Evolutionary conservation across 2,329 filamentous ascomycete genomes (phyloP).

Genomic region (Arthrobotrys megalospora): DNA sequence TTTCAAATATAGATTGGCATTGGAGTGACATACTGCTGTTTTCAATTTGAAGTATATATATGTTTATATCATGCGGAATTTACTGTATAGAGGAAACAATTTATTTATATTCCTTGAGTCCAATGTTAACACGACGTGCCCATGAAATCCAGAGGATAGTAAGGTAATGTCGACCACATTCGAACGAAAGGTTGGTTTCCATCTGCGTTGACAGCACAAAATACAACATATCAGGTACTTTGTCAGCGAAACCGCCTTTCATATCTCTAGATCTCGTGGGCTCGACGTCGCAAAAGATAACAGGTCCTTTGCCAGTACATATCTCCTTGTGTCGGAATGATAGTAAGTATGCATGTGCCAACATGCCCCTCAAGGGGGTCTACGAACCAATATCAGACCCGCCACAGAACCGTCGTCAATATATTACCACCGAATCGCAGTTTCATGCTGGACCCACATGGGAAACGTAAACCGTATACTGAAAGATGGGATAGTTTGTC

Average conservation of each 20-base stretch:
- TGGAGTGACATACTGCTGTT: conserved; percentile 2
- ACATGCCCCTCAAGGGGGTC: no score
- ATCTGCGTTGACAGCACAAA: background rate
- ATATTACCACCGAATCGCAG: no score
- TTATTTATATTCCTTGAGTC: background rate
- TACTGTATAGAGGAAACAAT: background rate
- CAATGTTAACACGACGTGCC: background rate
- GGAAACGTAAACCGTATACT: conserved; percentile 13
- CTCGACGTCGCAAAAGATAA: no score
- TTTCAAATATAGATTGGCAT: conserved; percentile 20
- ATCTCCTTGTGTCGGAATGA: no score
- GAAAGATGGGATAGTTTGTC: background rate
- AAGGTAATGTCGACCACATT: no score
- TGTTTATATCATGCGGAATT: background rate
- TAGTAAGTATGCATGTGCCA: no score
- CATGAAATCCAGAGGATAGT: no score
- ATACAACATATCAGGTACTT: background rate
- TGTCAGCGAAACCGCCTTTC: background rate
- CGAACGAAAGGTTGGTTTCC: no score
- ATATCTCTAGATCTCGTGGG: no score
- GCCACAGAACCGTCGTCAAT: no score
- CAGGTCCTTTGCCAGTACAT: no score
- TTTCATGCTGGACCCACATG: background rate
- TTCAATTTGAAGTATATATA: background rate
- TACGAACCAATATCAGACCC: no score